These are phyloP conservation scores for Coniella lustricola DNA, from an alignment of 2,329 filamentous ascomycete genomes.

Conservation along the genomic window DNA sequence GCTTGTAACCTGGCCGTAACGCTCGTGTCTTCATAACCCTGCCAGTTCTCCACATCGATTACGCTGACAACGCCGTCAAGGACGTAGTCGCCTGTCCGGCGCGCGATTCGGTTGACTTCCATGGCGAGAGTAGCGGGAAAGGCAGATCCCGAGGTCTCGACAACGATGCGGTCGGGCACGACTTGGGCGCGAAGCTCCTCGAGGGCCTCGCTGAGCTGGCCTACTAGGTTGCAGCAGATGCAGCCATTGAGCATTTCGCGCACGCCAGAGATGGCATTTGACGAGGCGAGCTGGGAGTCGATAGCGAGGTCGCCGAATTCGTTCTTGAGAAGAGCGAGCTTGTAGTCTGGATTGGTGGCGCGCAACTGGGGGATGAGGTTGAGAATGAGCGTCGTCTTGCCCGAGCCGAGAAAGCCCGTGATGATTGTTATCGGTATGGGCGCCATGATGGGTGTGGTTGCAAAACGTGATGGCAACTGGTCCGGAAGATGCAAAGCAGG, in stretches of 20 bases:
- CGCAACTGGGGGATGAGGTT: slow-evolving; percentile 86
- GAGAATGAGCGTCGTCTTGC: slow-evolving; percentile 93
- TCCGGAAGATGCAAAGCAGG: background rate
- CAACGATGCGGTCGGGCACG: slow-evolving; percentile 75
- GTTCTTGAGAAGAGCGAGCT: slow-evolving; percentile 91
- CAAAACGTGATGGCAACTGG: background rate
- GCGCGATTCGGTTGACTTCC: slow-evolving; percentile 74
- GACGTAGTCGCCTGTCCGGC: slow-evolving; percentile 61
- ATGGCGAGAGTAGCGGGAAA: slow-evolving; percentile 86
- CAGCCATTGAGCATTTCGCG: slow-evolving; percentile 93
- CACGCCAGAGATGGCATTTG: slow-evolving; percentile 77
- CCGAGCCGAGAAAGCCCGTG: slow-evolving; percentile 91
- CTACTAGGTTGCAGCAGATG: slow-evolving; percentile 98
- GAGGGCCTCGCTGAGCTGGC: slow-evolving; percentile 77
- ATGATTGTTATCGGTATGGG: slow-evolving; percentile 89
- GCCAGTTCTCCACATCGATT: slow-evolving; percentile 92
- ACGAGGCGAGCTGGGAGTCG: slow-evolving; percentile 83
- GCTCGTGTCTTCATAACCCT: slow-evolving; percentile 83
- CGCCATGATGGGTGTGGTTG: slow-evolving; percentile 37
- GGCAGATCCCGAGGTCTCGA: slow-evolving; percentile 86
- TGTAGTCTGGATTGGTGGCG: slow-evolving; percentile 66
- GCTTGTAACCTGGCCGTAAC: slow-evolving; percentile 87
- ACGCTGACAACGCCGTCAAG: slow-evolving; percentile 86
- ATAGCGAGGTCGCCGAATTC: slow-evolving; percentile 94
- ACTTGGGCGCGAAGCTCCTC: slow-evolving; percentile 56